phyloP scores from a whole-genome alignment of 139 green algal species.

The Cymbomonas tetramitiformis region DNA sequence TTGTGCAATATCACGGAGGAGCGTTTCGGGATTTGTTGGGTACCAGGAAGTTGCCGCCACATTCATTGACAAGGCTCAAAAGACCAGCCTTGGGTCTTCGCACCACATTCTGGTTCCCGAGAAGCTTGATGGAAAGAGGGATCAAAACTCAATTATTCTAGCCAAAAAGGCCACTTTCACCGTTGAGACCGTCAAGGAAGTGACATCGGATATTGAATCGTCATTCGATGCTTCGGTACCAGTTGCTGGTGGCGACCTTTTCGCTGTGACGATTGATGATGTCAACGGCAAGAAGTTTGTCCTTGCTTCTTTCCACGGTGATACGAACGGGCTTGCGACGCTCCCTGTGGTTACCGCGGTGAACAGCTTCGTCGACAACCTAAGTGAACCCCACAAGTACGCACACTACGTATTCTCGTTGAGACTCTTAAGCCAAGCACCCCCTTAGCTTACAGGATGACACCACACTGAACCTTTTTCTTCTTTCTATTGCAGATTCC shows the following conservation, averaged over 20 bases:
- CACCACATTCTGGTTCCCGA: constrained; percentile 5
- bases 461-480: too few species aligned
- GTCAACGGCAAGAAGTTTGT: neutral
- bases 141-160: constrained; percentile 18
- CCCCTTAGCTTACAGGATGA: too few species aligned
- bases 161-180: neutral
- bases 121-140: neutral
- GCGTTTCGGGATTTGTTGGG: too few species aligned
- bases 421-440: too few species aligned
- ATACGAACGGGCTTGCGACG: constrained; percentile 14
- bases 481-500: too few species aligned
- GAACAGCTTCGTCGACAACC: too few species aligned
- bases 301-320: constrained; percentile 17
- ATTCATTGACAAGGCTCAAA: neutral
- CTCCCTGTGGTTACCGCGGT: neutral
- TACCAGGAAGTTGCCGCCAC: constrained; percentile 7
- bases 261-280: neutral
- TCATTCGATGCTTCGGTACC: neutral
- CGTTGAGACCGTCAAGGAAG: neutral
- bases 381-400: too few species aligned
- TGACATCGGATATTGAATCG: neutral
- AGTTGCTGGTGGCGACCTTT: constrained; percentile 1
- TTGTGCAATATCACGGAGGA: too few species aligned
- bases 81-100: neutral
- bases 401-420: too few species aligned